These are phyloP conservation scores for Pseudisothecium myosuroides DNA, from an alignment of 225 moss, liverwort and hornwort genomes.

Conservation along the genomic window DNA sequence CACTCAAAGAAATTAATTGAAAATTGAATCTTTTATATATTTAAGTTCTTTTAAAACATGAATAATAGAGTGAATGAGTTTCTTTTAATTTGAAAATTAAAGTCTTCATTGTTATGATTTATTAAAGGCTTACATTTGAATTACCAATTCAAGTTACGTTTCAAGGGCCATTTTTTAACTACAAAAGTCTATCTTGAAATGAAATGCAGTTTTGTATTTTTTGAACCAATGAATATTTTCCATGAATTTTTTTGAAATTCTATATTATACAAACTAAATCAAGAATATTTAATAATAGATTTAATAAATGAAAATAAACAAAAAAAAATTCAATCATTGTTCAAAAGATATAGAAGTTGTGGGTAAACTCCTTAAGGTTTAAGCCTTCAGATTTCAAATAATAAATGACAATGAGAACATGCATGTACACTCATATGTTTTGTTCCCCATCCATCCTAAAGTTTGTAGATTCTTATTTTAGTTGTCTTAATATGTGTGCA, in stretches of 20 bases:
- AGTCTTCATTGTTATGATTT: not conserved
- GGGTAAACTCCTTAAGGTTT: no score
- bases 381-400: no score
- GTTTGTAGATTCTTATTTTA: no score
- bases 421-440: no score
- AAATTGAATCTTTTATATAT: not conserved
- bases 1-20: not conserved
- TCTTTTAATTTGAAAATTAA: not conserved
- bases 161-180: not conserved
- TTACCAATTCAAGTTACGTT: not conserved
- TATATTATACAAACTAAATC: not conserved
- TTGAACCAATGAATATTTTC: not conserved
- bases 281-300: not conserved
- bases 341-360: not conserved
- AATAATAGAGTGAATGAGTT: not conserved
- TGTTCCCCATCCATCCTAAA: no score
- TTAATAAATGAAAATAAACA: not conserved
- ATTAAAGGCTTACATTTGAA: not conserved
- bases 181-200: not conserved
- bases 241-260: not conserved
- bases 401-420: no score
- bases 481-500: no score
- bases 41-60: not conserved
- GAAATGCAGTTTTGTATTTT: accelerated
- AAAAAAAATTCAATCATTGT: not conserved